Evolutionary conservation across 2,329 filamentous ascomycete genomes (phyloP).

Genomic region (Cordyceps sp.): DNA sequence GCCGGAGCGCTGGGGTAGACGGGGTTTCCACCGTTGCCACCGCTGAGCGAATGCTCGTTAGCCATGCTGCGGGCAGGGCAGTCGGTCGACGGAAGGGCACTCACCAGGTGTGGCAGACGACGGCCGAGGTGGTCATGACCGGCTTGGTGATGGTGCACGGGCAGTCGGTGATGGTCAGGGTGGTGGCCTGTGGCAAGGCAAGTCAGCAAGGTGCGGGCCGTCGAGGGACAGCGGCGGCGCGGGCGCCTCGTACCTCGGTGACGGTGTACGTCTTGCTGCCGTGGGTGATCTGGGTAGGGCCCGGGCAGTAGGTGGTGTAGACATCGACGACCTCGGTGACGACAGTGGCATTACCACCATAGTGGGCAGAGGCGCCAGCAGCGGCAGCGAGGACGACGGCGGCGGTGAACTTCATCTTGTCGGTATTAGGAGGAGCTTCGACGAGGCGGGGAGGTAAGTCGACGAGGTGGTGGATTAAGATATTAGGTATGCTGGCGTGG

Average conservation of each 20-base stretch:
- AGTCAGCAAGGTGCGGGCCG: background rate
- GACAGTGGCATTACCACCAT: conserved; percentile 30
- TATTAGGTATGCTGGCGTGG: too few relatives aligned
- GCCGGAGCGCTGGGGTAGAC: too few relatives aligned
- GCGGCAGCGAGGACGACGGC: conserved; percentile 34
- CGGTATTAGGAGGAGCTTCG: conserved; percentile 23
- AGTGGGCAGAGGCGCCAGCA: conserved; percentile 28
- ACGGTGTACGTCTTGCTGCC: conserved; percentile 52
- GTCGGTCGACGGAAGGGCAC: too few relatives aligned
- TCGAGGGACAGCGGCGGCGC: background rate
- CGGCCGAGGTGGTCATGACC: conserved; percentile 32
- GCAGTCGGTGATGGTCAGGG: conserved; percentile 56
- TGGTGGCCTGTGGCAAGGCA: conserved; percentile 32
- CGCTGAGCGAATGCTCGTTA: conserved; percentile 1
- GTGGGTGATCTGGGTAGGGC: conserved; percentile 45
- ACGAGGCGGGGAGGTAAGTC: conserved; percentile 5
- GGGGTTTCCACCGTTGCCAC: conserved; percentile 1
- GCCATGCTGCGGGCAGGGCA: too few relatives aligned
- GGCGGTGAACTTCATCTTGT: conserved; percentile 50
- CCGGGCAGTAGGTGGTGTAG: conserved; percentile 59
- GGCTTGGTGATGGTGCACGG: conserved; percentile 51
- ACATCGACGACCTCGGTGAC: conserved; percentile 50
- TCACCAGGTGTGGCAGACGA: conserved; percentile 38
- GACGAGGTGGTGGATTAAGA: background rate
- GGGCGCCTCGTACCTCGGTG: conserved; percentile 31